phyloP scores from a whole-genome alignment of 768 basidiomycete genomes.

The Paxillus ammoniavirescens region DNA sequence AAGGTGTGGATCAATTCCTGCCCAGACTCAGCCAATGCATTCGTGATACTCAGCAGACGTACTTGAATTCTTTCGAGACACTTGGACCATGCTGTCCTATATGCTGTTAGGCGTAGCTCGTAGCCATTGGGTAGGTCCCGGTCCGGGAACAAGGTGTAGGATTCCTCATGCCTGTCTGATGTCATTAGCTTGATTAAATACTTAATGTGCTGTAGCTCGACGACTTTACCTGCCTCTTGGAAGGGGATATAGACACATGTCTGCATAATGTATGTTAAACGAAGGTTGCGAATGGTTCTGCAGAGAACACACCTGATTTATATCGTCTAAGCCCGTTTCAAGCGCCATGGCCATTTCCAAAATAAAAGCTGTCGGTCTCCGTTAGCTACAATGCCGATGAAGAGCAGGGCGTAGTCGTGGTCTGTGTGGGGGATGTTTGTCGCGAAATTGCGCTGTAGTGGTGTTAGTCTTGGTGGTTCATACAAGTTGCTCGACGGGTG shows the following conservation, averaged over 20 bases:
- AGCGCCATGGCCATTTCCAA: slow-evolving; percentile 8
- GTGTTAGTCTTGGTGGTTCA: too few relatives aligned
- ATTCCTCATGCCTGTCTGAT: slow-evolving; percentile 16
- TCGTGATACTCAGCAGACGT: slow-evolving; percentile 11
- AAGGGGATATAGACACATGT: slow-evolving; percentile 31
- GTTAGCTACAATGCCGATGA: too few relatives aligned
- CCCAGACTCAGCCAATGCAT: background rate
- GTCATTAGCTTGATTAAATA: background rate
- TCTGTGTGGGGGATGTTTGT: too few relatives aligned
- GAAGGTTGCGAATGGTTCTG: background rate
- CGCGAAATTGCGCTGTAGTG: too few relatives aligned
- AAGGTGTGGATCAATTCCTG: slow-evolving; percentile 48
- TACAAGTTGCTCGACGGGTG: slow-evolving; percentile 7
- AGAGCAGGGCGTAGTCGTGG: too few relatives aligned
- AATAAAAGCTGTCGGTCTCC: background rate
- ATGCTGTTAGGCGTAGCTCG: slow-evolving; percentile 48
- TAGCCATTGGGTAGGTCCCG: slow-evolving; percentile 32
- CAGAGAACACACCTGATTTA: slow-evolving; percentile 24
- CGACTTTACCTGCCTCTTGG: slow-evolving; percentile 18
- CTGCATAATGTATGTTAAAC: slow-evolving; percentile 16
- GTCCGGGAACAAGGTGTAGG: slow-evolving; percentile 28
- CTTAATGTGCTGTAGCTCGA: background rate
- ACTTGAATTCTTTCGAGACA: slow-evolving; percentile 60
- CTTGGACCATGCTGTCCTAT: slow-evolving; percentile 55
- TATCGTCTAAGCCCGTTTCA: slow-evolving; percentile 20